Evolutionary conservation across 768 basidiomycete genomes (phyloP), one percentile per base, ranked within the genome.

Genomic region (Boletales sp.): DNA sequence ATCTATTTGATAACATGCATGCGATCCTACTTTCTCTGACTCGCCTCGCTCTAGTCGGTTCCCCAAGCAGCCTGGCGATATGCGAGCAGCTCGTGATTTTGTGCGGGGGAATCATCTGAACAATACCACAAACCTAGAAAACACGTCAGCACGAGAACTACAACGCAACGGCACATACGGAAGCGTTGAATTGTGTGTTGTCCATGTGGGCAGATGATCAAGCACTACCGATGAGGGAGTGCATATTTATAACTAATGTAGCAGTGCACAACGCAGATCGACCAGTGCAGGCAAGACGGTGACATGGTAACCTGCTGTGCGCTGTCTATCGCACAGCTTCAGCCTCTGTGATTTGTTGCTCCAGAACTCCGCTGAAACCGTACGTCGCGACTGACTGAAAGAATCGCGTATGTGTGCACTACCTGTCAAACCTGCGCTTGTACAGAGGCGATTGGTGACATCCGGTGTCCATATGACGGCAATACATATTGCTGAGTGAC

Each of bases 31-130:
- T 86, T 78, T 89, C 84, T 3, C 85, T 88, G n/a, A 90, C 87
- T 54, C 85, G 86, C 40, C 89, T 76, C 9, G 87, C 81, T 65
- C 90, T 78, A 13, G 72, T 74, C 0, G 87, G 87, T 79, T 84
- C 84, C 17, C 87, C 87, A 40, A 86, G 75, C 5, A 90, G 72
- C 59, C 83, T 87, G 4, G 89, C 88, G 47, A 91, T 80, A 61
- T 91, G 87, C 9, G 82, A 86, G 86, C 62, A 90, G 41, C 79
- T 86, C 0, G 87, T 88, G 8, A 89, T 84, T 52, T 74, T 77
- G 42, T 74, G 73, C n/a, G 64, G 65, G 4, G 88, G 88, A 45
- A 91, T 86, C 44, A 74, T 74, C 30, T 85, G 77, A 31, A 89
- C 79, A 30, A 79, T 72, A 34, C 82, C 73, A 53, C 87, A 90